Evolutionary conservation across 2,329 filamentous ascomycete genomes (phyloP), one percentile per base, ranked within the genome.

Genomic region (Parafenestella ontariensis): DNA sequence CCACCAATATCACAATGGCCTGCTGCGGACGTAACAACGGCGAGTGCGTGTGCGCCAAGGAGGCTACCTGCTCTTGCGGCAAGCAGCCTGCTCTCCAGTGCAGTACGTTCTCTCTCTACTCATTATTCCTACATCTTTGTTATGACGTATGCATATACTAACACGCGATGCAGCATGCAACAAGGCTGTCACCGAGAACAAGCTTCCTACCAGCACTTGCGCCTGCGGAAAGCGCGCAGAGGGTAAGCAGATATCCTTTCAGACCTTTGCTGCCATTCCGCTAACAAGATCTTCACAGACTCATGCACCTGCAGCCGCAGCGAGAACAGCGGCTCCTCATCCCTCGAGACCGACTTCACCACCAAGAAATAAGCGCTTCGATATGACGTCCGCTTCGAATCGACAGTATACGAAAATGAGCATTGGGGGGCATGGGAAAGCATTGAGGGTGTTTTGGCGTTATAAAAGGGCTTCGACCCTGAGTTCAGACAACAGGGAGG

Each of bases 61-160:
- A 86, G 66, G 84, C 85, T 58, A 86, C 78, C 57, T 96, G 92
- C 86, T 96, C 91, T 15, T 98, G 94, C 76, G 94, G 94, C 72
- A 87, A 96, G 82, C 85, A 95, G 74, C 86, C 87, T 3, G 94
- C 94, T 45, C 86, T 96, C 44, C 83, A 93, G 75, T 98, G 94
- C 85, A 89, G 72, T 75, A 75, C 57, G 71, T 69, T 31, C 23
- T 17, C 46, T 52, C 34, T 51, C 40, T 31, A 37, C 45, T 54
- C 53, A 49, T 39, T 44, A 44, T 13, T 31, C 28, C 11, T 13
- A 31, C 24, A 40, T 11, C 23, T n/a, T 44, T n/a, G 39, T 34
- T 43, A 50, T 59, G 37, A 61, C 51, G 43, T 55, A 34, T 13
- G 15, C 13, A 21, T 20, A 21, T 49, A 36, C 61, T 70, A 31